Evolutionary conservation across 148 eudicot genomes (phyloP).

Genomic region (Fallopia convolvulus): DNA sequence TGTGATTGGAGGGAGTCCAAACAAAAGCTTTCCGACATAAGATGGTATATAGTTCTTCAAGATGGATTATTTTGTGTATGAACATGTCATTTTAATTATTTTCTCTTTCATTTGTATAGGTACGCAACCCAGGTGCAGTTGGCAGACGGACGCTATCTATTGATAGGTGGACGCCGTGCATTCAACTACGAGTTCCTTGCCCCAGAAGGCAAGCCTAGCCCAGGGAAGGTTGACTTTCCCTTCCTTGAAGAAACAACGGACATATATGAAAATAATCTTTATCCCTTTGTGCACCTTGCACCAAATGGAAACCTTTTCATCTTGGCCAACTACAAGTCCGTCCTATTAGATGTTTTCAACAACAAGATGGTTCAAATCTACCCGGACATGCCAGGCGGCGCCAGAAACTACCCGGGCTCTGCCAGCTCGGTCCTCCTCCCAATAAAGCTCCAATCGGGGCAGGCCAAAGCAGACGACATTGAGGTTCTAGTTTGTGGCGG

Average conservation of each 20-base stretch:
- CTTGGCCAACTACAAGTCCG: slow-evolving; percentile 53
- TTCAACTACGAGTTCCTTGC: slow-evolving; percentile 54
- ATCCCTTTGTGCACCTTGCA: slow-evolving; percentile 62
- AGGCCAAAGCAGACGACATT: slow-evolving; percentile 10
- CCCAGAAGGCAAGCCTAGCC: slow-evolving; percentile 21
- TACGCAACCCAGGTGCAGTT: slow-evolving; percentile 45
- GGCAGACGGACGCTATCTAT: slow-evolving; percentile 42
- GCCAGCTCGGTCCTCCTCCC: slow-evolving; percentile 63
- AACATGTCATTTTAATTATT: not conserved
- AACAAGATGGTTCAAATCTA: slow-evolving; percentile 31
- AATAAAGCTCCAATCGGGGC: slow-evolving; percentile 20
- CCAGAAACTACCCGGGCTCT: slow-evolving; percentile 84
- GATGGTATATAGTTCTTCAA: slow-evolving; percentile 35
- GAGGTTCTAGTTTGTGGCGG: slow-evolving; percentile 75
- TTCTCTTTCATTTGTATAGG: slow-evolving; percentile 16
- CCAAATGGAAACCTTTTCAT: slow-evolving; percentile 79
- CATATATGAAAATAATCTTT: slow-evolving; percentile 62
- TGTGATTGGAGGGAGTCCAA: slow-evolving; percentile 39
- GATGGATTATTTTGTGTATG: not conserved
- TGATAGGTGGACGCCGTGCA: slow-evolving; percentile 63
- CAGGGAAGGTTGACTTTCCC: slow-evolving; percentile 27
- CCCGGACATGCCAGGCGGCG: slow-evolving; percentile 60
- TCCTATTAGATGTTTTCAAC: slow-evolving; percentile 35
- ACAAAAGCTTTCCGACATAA: slow-evolving; percentile 17
- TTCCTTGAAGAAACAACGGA: slow-evolving; percentile 55